phyloP scores from a whole-genome alignment of 768 basidiomycete species.

The Panellus pusillus region DNA sequence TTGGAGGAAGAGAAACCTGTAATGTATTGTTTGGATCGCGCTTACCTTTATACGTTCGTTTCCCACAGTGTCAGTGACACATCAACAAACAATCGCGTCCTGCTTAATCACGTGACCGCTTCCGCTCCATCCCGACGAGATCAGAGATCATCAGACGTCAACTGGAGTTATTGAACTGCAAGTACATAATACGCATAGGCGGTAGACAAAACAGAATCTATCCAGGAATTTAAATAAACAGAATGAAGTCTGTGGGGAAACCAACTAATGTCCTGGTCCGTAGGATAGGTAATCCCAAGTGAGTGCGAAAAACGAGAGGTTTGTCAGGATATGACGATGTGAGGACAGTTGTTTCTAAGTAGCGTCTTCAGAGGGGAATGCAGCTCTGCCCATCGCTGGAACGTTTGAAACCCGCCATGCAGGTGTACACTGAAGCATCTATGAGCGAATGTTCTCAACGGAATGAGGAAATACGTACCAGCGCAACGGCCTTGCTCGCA shows the following conservation, averaged over 20 bases:
- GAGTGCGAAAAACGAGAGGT: slow-evolving; percentile 14
- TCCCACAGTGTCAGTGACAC: too few relatives aligned
- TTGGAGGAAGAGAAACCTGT: slow-evolving; percentile 18
- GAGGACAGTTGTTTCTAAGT: slow-evolving; percentile 7
- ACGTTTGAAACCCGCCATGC: slow-evolving; percentile 47
- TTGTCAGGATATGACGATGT: slow-evolving; percentile 18
- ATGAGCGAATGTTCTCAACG: not conserved
- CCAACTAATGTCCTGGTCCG: not conserved
- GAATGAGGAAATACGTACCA: slow-evolving; percentile 38
- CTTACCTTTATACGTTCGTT: slow-evolving; percentile 8
- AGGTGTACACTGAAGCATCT: slow-evolving; percentile 46
- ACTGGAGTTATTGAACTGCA: not conserved
- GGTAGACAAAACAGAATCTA: not conserved
- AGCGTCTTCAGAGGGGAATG: slow-evolving; percentile 19
- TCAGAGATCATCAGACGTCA: too few relatives aligned
- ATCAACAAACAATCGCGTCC: not conserved
- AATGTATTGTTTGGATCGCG: not conserved
- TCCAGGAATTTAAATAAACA: not conserved
- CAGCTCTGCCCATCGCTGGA: slow-evolving; percentile 34
- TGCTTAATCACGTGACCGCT: slow-evolving; percentile 7
- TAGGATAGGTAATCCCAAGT: slow-evolving; percentile 3
- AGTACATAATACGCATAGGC: not conserved
- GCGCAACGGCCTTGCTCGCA: slow-evolving; percentile 58
- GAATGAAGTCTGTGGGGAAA: not conserved
- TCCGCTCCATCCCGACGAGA: too few relatives aligned